Percentiles rank a stretch among this genome's conserved stretches.
Conservation (phyloP, 352 stramenopile genomes). For the Pythium sukuiense region DNA sequence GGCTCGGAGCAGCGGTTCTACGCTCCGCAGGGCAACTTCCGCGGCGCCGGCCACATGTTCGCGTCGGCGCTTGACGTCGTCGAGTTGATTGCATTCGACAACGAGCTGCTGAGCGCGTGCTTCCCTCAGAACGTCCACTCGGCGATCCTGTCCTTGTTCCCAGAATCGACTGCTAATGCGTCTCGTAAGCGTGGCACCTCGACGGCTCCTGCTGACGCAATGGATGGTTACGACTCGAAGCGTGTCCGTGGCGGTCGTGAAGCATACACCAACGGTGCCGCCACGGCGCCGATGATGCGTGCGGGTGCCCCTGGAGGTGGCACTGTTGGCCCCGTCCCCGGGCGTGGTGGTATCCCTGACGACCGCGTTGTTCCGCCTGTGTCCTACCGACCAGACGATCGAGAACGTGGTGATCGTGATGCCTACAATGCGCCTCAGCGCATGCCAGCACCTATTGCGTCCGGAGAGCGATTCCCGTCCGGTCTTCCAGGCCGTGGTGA, state of each 20-base stretch:
- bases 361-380: constrained; percentile 20
- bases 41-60: constrained; percentile 43
- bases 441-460: constrained; percentile 10
- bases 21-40: constrained; percentile 35
- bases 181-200: constrained; percentile 30
- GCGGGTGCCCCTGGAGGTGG: constrained; percentile 13
- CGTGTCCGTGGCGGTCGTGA: constrained; percentile 27
- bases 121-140: constrained; percentile 76
- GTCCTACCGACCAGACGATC: constrained; percentile 17
- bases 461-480: constrained; percentile 21
- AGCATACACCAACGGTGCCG: constrained; percentile 1
- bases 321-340: constrained; percentile 8
- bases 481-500: constrained; percentile 10
- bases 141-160: constrained; percentile 68
- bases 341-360: constrained; percentile 7
- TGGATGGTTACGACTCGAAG: constrained; percentile 36
- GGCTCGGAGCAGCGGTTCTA: constrained; percentile 43
- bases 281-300: constrained; percentile 17
- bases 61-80: constrained; percentile 66
- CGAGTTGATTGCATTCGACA: constrained; percentile 67
- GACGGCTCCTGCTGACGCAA: background rate
- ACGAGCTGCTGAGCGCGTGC: constrained; percentile 55
- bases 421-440: constrained; percentile 8
- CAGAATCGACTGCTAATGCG: constrained; percentile 25
- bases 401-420: constrained; percentile 17